Evolutionary conservation across 257 asterid genomes (phyloP).

Genomic region (Ajuga chamaepitys): DNA sequence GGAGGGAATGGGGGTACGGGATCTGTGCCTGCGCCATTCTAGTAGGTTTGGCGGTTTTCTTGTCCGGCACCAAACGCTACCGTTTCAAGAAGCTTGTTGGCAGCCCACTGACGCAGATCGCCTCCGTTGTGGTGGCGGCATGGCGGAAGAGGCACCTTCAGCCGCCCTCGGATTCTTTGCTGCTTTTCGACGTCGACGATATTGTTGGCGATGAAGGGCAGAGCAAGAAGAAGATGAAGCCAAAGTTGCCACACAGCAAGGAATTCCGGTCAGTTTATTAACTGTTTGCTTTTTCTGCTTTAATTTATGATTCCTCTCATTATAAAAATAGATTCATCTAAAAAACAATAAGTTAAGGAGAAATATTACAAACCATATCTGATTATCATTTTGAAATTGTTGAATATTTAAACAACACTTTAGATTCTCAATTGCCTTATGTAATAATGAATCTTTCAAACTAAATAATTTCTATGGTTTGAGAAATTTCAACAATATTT

Average conservation of each 20-base stretch:
- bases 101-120: constrained; percentile 73
- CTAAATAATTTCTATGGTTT: too few relatives aligned
- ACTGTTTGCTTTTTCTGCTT: neutral
- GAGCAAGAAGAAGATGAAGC: constrained; percentile 33
- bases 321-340: neutral
- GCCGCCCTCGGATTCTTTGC: constrained; percentile 46
- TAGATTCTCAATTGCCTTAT: too few relatives aligned
- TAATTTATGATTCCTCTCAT: neutral
- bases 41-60: constrained; percentile 39
- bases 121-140: constrained; percentile 61
- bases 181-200: constrained; percentile 46
- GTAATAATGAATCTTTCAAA: too few relatives aligned
- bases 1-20: constrained; percentile 83
- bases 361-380: too few relatives aligned
- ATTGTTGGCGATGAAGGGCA: constrained; percentile 13
- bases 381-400: too few relatives aligned
- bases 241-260: constrained; percentile 62
- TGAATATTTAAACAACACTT: too few relatives aligned
- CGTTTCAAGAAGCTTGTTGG: constrained; percentile 76
- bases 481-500: too few relatives aligned
- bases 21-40: constrained; percentile 71
- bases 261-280: constrained; percentile 51
- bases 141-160: constrained; percentile 47
- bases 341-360: neutral
- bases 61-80: constrained; percentile 55